Base-by-base conservation (phyloP, 495 filamentous ascomycete genomes). In the Penicillium egyptiacum region DNA sequence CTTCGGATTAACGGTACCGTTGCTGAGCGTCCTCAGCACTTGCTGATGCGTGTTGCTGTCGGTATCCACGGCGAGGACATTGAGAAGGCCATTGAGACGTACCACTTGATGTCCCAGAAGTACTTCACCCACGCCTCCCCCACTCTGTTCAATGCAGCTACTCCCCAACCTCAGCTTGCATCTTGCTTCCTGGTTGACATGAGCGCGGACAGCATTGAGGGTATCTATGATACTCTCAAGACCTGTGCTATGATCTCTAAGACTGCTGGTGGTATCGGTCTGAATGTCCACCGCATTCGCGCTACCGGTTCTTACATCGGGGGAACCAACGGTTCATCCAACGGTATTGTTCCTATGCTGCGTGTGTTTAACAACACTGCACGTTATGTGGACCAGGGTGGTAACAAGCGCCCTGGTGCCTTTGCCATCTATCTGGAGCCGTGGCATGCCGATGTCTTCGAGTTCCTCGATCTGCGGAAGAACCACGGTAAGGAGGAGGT, bases 371-470 rank as follows among this genome's bases (percentile, higher is more conserved):
- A 98, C 81, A 97, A 98, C 79, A 98, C 94, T 51, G 94, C 94
- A 22, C 85, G 94, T 67, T 98, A 98, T 70, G 94, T 98, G 50
- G 94, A 98, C 69, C 94, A 98, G 76, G 94, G 94, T 75, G 94
- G 94, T 65, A 98, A 98, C 83, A 98, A 98, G 84, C 90, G 94
- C 43, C 94, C 94, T 33, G 94, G 94, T 75, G 94, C 94, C 50
- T 98, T 98, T 72, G 94, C 94, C 61, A 95, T 98, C 74, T 98
- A 98, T 76, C 82, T 98, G n/a, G 94, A 98, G 81, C 94, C 94
- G 17, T 98, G 94, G 94, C 94, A 98, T 76, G 88, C 92, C 20
- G 94, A 98, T 77, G 88, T 98, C 39, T 97, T 97, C 66, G 88
- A 93, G 69, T 98, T 95, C 81, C 83, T 98, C 60, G 94, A 98